Evolutionary conservation across 768 basidiomycete genomes (phyloP).

Genomic region (Leccinum ochraceum): DNA sequence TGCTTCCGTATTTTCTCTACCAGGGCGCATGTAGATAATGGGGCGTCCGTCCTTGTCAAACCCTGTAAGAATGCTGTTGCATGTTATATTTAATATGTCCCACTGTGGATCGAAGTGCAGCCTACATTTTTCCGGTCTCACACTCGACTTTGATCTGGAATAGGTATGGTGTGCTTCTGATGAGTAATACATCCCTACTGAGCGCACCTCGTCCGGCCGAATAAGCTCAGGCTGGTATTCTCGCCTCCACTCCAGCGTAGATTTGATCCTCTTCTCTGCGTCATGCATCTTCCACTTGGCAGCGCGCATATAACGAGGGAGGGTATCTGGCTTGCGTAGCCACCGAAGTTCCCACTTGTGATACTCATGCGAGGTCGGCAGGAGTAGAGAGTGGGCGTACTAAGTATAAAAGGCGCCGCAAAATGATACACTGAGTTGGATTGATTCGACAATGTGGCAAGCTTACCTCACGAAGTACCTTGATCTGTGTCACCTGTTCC

Average conservation of each 20-base stretch:
- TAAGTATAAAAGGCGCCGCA: neutral
- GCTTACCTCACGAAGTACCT: constrained; percentile 61
- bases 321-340: constrained; percentile 66
- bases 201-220: constrained; percentile 63
- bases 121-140: constrained; percentile 87
- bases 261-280: constrained; percentile 74
- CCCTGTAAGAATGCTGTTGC: constrained; percentile 69
- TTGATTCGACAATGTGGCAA: neutral
- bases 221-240: constrained; percentile 87
- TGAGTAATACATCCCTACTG: constrained; percentile 12
- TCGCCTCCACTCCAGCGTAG: constrained; percentile 81
- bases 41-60: constrained; percentile 89
- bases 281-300: constrained; percentile 82
- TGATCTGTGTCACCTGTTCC: constrained; percentile 60
- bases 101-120: constrained; percentile 4
- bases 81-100: neutral
- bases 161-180: neutral
- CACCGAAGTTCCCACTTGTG: constrained; percentile 77
- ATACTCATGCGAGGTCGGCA: constrained; percentile 72
- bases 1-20: constrained; percentile 79
- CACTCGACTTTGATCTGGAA: constrained; percentile 69
- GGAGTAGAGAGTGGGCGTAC: constrained; percentile 60
- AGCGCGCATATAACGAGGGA: constrained; percentile 76
- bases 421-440: neutral
- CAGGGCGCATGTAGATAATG: constrained; percentile 86